Percentiles rank a stretch among this genome's conserved stretches.
These are phyloP conservation scores for Neonothopanus nambi DNA, from an alignment of 1,284 basidiomycete species.

Conservation along the genomic window DNA sequence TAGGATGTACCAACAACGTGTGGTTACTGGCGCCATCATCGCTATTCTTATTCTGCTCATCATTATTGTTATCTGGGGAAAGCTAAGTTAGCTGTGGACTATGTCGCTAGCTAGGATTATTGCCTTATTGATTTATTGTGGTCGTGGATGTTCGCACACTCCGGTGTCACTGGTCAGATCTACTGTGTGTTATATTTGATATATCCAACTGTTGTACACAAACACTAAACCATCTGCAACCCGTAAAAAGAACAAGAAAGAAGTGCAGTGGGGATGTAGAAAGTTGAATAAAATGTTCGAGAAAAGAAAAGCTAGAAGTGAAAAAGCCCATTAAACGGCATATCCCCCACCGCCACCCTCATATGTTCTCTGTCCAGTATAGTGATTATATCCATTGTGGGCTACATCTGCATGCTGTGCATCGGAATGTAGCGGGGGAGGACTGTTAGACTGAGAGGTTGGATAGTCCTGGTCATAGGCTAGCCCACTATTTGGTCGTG, in stretches of 20 bases:
- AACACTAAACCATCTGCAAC: neutral
- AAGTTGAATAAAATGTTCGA: constrained; percentile 18
- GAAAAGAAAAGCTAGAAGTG: constrained; percentile 3
- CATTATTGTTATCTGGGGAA: constrained; percentile 70
- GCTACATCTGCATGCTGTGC: neutral
- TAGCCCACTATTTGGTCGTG: constrained; percentile 27
- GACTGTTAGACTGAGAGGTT: neutral
- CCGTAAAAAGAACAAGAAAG: constrained; percentile 7
- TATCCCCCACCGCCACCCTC: constrained; percentile 4
- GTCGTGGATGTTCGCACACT: neutral
- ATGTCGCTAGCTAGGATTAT: constrained; percentile 18
- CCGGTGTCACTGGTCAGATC: constrained; percentile 4
- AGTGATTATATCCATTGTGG: neutral
- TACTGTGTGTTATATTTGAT: constrained; percentile 14
- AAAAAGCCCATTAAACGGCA: constrained; percentile 16
- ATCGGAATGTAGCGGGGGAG: too few species aligned
- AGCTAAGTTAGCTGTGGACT: constrained; percentile 43
- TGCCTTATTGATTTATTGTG: constrained; percentile 15
- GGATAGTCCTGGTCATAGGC: constrained; percentile 34
- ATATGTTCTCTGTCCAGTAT: constrained; percentile 1
- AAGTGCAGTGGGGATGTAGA: constrained; percentile 7
- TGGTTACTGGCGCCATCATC: constrained; percentile 71
- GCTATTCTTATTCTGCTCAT: constrained; percentile 70
- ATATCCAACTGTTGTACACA: constrained; percentile 27
- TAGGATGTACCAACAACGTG: constrained; percentile 83